Evolutionary conservation across 805 yeast species (phyloP).

Genomic region (Myxozyma monticola): DNA sequence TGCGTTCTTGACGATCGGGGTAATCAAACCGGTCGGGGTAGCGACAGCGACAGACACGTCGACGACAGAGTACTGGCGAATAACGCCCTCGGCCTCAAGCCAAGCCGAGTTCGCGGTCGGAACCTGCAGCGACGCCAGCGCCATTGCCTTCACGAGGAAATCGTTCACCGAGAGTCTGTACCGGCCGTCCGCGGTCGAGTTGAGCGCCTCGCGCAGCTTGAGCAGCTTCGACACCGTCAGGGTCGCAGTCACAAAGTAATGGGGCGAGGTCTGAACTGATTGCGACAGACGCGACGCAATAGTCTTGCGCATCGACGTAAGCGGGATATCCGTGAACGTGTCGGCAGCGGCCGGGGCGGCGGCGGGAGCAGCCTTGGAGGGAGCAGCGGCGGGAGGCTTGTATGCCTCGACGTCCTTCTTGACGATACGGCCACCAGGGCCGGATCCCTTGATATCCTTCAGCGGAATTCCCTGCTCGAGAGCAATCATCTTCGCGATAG

Average conservation of each 20-base stretch:
- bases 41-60: constrained; percentile 99
- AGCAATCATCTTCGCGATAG: constrained; percentile 90
- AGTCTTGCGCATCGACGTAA: constrained; percentile 89
- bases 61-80: constrained; percentile 86
- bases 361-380: constrained; percentile 35
- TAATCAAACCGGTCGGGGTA: constrained; percentile 94
- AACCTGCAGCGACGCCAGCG: constrained; percentile 83
- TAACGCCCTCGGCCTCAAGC: constrained; percentile 83
- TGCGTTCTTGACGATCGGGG: constrained; percentile 91
- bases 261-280: constrained; percentile 85
- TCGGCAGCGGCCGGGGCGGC: constrained; percentile 49
- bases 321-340: constrained; percentile 76
- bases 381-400: constrained; percentile 46
- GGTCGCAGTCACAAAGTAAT: constrained; percentile 85
- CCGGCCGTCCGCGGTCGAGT: constrained; percentile 78
- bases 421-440: constrained; percentile 92
- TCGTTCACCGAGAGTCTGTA: constrained; percentile 93
- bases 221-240: constrained; percentile 85
- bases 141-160: constrained; percentile 89
- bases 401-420: constrained; percentile 84
- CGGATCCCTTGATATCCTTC: constrained; percentile 83
- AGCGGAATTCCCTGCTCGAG: constrained; percentile 87
- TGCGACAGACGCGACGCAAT: constrained; percentile 85
- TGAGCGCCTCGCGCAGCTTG: constrained; percentile 87
- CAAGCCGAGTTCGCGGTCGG: constrained; percentile 95